Percentiles rank a stretch among this genome's conserved stretches.
These are phyloP conservation scores for Saturnispora serradocipensis DNA, from an alignment of 805 yeast species.

Conservation along the genomic window DNA sequence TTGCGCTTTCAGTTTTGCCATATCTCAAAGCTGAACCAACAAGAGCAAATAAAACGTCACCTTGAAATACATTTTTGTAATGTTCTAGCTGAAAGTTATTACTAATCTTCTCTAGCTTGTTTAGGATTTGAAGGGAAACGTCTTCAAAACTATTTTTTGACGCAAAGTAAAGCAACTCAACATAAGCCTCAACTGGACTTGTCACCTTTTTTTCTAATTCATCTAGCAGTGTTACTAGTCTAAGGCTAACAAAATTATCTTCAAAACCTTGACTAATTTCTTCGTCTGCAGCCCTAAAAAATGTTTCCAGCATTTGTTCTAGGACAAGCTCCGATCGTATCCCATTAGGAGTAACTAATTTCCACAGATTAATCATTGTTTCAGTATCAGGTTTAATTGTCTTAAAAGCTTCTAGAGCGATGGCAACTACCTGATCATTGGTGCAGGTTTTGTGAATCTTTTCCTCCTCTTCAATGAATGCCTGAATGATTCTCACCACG, in stretches of 20 bases:
- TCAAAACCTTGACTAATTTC: conserved; percentile 23
- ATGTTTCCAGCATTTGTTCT: conserved; percentile 14
- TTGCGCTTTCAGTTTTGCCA: conserved; percentile 13
- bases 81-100: conserved; percentile 14
- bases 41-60: conserved; percentile 23
- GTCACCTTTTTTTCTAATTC: conserved; percentile 14
- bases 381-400: conserved; percentile 22
- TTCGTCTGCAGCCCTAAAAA: conserved; percentile 24
- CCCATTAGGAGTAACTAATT: conserved; percentile 12
- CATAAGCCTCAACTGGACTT: conserved; percentile 19
- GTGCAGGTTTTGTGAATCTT: conserved; percentile 9
- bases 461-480: conserved; percentile 22
- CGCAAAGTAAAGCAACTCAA: conserved; percentile 25
- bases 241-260: conserved; percentile 19
- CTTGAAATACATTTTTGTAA: conserved; percentile 12
- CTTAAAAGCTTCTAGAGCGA: conserved; percentile 26
- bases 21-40: conserved; percentile 21
- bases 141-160: conserved; percentile 22
- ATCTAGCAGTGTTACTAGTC: conserved; percentile 15
- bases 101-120: conserved; percentile 15
- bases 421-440: conserved; percentile 18
- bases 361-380: conserved; percentile 18
- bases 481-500: conserved; percentile 20
- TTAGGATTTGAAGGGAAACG: conserved; percentile 16
- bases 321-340: conserved; percentile 2